Base-by-base conservation (phyloP, 169 alveolate genomes). In the Babesia bovis region DNA sequence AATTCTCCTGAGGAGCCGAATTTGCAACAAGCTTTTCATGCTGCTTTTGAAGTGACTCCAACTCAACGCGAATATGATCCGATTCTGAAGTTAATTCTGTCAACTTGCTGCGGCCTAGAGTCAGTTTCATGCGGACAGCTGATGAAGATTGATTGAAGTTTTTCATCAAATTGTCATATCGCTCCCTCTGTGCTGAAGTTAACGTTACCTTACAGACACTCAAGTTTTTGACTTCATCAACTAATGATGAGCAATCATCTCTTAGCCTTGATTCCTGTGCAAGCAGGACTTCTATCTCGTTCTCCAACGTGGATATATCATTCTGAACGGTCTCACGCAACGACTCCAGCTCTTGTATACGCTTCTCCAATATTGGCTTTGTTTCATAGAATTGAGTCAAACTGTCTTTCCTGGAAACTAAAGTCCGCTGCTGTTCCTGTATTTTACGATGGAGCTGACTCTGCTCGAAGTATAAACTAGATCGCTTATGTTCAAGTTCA, bases 391-490 rank as follows among this genome's bases (percentile, higher is more conserved):
- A 87, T 21, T 41, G 51, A 30, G 28, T 25, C 82, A 75, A 74
- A 44, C 44, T 38, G 44, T 35, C 78, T 66, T 59, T 82, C 40
- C 19, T 66, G 3, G 52, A 33, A 38, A 17, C 44, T 28, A 73
- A 41, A 36, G 6, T 56, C 15, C 15, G 33, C 36, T 19, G 63
- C 70, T 66, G 70, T 38, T 58, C 85, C 69, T 40, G 83, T 23
- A 47, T 72, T 32, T 12, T 55, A 32, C 72, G 67, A 41, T 50
- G 65, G 2, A 78, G 26, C 47, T 40, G 82, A 44, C 60, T 74
- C 66, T 83, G 89, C 45, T 65, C 81, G 50, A 63, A 77, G 78
- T 81, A 68, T 28, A 68, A 58, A 55, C 36, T 59, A 51, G 51
- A 23, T 2, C 55, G 59, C 50, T 30, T 50, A 9, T 59, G 63